Evolutionary conservation across 192 early-diverging fungal genomes (phyloP).

Genomic region (Funneliformis mosseae): DNA sequence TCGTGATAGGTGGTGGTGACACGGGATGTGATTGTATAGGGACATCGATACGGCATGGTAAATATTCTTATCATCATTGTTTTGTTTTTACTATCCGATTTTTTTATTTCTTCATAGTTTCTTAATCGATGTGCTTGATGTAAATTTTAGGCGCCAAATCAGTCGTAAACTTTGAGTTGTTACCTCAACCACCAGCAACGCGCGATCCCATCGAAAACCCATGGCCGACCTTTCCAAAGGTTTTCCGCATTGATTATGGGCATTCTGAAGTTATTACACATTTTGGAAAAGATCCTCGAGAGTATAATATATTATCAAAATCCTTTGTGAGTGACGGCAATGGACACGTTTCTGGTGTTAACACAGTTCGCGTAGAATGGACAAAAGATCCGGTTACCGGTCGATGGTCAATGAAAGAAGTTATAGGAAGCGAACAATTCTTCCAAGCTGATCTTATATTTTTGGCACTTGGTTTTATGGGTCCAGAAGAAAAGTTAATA

Average conservation of each 20-base stretch:
- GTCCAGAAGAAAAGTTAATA: constrained; percentile 84
- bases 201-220: constrained; percentile 87
- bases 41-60: constrained; percentile 84
- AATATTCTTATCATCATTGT: not conserved
- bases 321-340: constrained; percentile 86
- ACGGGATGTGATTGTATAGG: constrained; percentile 97
- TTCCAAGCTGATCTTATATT: constrained; percentile 91
- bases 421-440: constrained; percentile 82
- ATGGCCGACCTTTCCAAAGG: constrained; percentile 96
- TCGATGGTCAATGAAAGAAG: constrained; percentile 88
- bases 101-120: not conserved
- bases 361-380: constrained; percentile 97
- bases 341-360: constrained; percentile 84
- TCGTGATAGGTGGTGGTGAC: constrained; percentile 99
- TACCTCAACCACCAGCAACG: constrained; percentile 85
- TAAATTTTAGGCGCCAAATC: constrained; percentile 63
- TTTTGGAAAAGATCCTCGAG: constrained; percentile 93
- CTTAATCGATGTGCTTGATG: not conserved
- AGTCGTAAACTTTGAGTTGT: constrained; percentile 95
- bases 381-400: constrained; percentile 69
- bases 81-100: not conserved
- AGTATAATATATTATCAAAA: constrained; percentile 94
- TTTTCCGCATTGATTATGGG: constrained; percentile 96
- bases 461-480: constrained; percentile 95
- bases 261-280: constrained; percentile 88